Base-by-base conservation (phyloP, 2,329 filamentous ascomycete genomes). In the Cytospora chrysosperma region DNA sequence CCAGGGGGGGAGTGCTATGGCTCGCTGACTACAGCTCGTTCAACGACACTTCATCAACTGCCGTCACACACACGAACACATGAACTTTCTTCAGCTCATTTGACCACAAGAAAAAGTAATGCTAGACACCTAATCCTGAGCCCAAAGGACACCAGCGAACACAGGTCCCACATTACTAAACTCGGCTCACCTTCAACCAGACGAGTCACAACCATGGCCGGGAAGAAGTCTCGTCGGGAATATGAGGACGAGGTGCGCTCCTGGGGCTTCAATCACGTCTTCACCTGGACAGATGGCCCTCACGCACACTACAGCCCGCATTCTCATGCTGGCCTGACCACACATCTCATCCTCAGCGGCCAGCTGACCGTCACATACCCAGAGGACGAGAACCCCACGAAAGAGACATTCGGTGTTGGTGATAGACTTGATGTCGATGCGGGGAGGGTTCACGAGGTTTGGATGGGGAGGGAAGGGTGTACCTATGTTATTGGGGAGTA, bases 271-370 rank as follows among this genome's bases (percentile, higher is more conserved):
- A 68, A 73, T 3, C 80, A 86, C 56, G 88, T 90, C 70, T 90
- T 90, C 67, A 91, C 88, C 3, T 92, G 89, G 88, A 86, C 82
- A 9, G 89, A 92, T 74, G 77, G 79, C 26, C 85, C 87, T 66
- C 87, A 90, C 72, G 81, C 84, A 30, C 79, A 92, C 74, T 92
- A 92, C 72, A 78, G 79, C 49, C 88, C 89, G 17, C 89, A 92
- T 71, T 82, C 81, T 17, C 89, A 92, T 71, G 69, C 75, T 26
- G 83, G 82, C 40, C 76, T 87, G 53, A 92, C 88, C 0, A 91
- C 88, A 1, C 89, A 92, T 75, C 78, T 92, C 54, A 87, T 92
- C 64, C 75, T 89, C 27, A 74, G 79, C 6, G 89, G 89, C 49
- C 78, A 85, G 62, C 74, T 92, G 70, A 91, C 86, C 9, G 84